Conservation (phyloP, 1,284 basidiomycete genomes). For the Ganoderma boninense region DNA sequence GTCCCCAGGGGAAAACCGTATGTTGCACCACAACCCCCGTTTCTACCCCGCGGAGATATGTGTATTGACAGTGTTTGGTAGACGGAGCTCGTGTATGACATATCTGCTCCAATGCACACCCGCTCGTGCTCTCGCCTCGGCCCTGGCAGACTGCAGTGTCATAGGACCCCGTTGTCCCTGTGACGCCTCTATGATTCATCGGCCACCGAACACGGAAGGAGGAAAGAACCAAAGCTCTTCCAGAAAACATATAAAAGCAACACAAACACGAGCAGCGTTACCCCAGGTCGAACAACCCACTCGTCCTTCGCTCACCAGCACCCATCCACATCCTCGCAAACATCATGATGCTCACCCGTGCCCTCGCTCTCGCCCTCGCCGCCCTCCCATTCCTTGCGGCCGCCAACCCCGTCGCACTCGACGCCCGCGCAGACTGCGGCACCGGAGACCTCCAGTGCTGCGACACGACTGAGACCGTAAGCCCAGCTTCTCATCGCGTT, state of each 20-base stretch:
- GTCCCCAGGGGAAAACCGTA: neutral
- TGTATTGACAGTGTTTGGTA: neutral
- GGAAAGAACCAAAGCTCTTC: too few relatives aligned
- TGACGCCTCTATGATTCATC: neutral
- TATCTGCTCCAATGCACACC: neutral
- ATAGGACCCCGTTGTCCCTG: neutral
- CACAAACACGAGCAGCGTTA: neutral
- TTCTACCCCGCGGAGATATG: neutral
- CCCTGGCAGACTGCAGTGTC: neutral
- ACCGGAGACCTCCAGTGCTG: constrained; percentile 41
- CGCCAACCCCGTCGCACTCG: constrained; percentile 29
- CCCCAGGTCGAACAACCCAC: constrained; percentile 19
- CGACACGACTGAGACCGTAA: constrained; percentile 23
- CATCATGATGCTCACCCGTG: constrained; percentile 26
- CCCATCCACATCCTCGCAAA: neutral
- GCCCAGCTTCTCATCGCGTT: neutral
- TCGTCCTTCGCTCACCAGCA: constrained; percentile 10
- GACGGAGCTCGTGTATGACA: neutral
- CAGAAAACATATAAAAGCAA: constrained; percentile 3
- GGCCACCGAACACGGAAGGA: neutral
- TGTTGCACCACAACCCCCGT: neutral
- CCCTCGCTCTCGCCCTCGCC: constrained; percentile 17
- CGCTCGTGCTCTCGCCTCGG: neutral
- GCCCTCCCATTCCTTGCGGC: constrained; percentile 32
- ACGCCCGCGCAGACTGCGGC: constrained; percentile 31